A percentile compares a stretch with the other conserved stretches of the same genome.
These are phyloP conservation scores for Gomphus sp. DNA, from an alignment of 1,284 basidiomycete genomes.

Conservation along the genomic window DNA sequence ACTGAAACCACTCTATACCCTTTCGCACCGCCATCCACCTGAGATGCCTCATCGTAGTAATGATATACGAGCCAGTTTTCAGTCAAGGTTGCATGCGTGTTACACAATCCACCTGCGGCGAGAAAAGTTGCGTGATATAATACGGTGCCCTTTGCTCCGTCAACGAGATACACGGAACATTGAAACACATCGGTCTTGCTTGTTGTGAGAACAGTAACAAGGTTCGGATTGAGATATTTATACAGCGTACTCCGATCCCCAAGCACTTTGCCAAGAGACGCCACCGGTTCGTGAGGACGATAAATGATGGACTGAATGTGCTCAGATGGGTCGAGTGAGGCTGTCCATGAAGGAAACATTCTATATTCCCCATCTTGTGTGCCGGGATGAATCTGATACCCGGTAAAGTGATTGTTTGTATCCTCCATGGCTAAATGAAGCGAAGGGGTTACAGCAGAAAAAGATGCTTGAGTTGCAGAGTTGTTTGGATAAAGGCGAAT, in stretches of 20 bases:
- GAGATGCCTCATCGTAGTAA: constrained; percentile 57
- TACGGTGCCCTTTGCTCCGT: constrained; percentile 69
- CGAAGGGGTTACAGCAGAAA: constrained; percentile 32
- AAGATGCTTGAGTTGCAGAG: constrained; percentile 28
- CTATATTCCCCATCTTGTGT: constrained; percentile 38
- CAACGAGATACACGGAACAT: constrained; percentile 70
- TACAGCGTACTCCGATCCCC: constrained; percentile 86
- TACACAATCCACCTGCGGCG: constrained; percentile 36
- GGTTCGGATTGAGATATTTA: constrained; percentile 88
- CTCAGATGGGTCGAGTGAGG: constrained; percentile 45
- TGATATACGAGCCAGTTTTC: constrained; percentile 95
- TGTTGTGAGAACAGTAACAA: constrained; percentile 59
- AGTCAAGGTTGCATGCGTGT: constrained; percentile 59
- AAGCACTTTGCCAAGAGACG: constrained; percentile 75
- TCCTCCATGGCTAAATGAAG: constrained; percentile 47
- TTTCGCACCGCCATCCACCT: constrained; percentile 42
- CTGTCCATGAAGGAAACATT: constrained; percentile 58
- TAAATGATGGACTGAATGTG: constrained; percentile 40
- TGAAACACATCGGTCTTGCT: constrained; percentile 19
- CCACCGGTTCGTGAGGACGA: constrained; percentile 45
- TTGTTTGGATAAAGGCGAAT: constrained; percentile 59
- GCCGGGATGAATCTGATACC: constrained; percentile 41
- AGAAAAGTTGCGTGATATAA: constrained; percentile 58
- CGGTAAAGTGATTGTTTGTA: constrained; percentile 37
- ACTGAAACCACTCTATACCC: constrained; percentile 70